phyloP scores from a whole-genome alignment of 2,329 filamentous ascomycete genomes.

The Aspergillus costaricaensis region DNA sequence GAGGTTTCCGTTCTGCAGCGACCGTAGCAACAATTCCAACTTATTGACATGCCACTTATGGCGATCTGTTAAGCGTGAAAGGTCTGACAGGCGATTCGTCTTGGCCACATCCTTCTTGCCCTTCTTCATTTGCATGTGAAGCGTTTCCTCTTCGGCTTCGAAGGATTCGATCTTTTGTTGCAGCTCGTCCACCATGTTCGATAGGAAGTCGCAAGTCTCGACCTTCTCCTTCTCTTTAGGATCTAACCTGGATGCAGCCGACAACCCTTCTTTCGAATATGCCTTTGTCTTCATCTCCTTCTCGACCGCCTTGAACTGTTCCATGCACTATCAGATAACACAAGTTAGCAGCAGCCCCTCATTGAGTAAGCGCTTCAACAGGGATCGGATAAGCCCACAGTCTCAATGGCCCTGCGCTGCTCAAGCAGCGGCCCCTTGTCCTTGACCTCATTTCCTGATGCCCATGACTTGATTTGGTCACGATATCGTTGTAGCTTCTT shows the following conservation, averaged over 20 bases:
- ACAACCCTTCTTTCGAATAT: conserved; percentile 96
- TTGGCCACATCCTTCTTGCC: conserved; percentile 84
- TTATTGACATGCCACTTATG: conserved; percentile 97
- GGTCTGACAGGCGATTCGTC: conserved; percentile 82
- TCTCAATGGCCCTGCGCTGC: conserved; percentile 94
- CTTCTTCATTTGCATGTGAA: conserved; percentile 91
- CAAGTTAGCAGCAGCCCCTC: conserved; percentile 33
- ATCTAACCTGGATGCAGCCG: conserved; percentile 87
- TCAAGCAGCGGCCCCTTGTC: conserved; percentile 95
- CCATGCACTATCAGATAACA: conserved; percentile 64
- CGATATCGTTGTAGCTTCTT: conserved; percentile 98
- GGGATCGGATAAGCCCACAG: conserved; percentile 56
- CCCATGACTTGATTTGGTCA: conserved; percentile 99
- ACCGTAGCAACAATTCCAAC: conserved; percentile 84
- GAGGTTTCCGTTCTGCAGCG: conserved; percentile 88
- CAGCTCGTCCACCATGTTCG: conserved; percentile 84
- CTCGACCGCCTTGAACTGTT: conserved; percentile 99
- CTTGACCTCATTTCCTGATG: conserved; percentile 97
- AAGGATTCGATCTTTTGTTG: conserved; percentile 90
- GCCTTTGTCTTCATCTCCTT: conserved; percentile 99
- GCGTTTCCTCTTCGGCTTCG: conserved; percentile 83
- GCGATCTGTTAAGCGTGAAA: conserved; percentile 80
- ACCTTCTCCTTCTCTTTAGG: conserved; percentile 96
- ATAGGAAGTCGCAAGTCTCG: conserved; percentile 83
- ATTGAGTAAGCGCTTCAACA: conserved; percentile 8